Evolutionary conservation across 2,329 filamentous ascomycete species (phyloP).

Genomic region (Colletotrichum acutatum): DNA sequence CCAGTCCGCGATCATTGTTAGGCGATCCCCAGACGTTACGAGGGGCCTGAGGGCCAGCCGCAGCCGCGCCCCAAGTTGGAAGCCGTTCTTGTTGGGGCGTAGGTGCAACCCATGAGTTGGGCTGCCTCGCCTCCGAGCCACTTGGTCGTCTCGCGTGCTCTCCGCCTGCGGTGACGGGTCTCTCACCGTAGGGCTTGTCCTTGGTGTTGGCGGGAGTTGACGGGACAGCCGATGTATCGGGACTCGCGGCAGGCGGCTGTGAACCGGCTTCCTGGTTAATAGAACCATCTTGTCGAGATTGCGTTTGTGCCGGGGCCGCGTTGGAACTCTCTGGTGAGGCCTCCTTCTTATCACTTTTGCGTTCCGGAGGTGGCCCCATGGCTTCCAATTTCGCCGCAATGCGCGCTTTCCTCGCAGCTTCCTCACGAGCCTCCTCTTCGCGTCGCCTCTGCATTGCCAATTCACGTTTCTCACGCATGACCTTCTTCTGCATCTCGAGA

Average conservation of each 20-base stretch:
- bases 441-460: constrained; percentile 74
- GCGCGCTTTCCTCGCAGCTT: constrained; percentile 76
- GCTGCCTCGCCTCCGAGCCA: constrained; percentile 36
- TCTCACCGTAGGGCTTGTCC: constrained; percentile 24
- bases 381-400: constrained; percentile 79
- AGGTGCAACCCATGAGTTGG: constrained; percentile 38
- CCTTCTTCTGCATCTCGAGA: constrained; percentile 72
- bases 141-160: constrained; percentile 35
- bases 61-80: constrained; percentile 59
- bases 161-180: constrained; percentile 5
- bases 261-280: constrained; percentile 11
- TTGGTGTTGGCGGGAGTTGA: not conserved
- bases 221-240: constrained; percentile 15
- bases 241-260: constrained; percentile 19
- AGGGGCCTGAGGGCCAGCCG: constrained; percentile 54
- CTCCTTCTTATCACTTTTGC: constrained; percentile 67
- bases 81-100: constrained; percentile 57
- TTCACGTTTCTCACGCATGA: constrained; percentile 79
- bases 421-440: constrained; percentile 77
- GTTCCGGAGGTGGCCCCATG: constrained; percentile 72
- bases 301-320: constrained; percentile 38
- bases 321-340: constrained; percentile 56
- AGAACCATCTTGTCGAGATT: constrained; percentile 39
- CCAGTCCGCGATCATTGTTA: constrained; percentile 76
- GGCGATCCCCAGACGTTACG: constrained; percentile 81